phyloP scores from a whole-genome alignment of 176 grass and related monocot species.

The Pontederia paniculata region DNA sequence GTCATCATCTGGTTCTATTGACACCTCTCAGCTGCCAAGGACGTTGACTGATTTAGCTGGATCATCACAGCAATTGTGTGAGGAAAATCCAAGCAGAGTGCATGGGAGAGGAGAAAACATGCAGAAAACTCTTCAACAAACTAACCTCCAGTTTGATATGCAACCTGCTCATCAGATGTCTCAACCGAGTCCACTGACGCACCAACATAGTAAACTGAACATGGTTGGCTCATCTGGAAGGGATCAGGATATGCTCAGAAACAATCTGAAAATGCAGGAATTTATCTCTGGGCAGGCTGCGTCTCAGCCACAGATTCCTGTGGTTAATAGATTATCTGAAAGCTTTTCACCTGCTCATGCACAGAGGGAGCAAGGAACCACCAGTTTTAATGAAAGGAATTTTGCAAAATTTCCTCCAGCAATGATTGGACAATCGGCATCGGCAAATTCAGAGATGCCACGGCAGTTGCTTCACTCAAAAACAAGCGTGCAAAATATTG shows the following conservation, averaged over 20 bases:
- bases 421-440: constrained; percentile 23
- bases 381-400: constrained; percentile 35
- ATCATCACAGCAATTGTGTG: constrained; percentile 24
- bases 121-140: constrained; percentile 51
- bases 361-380: constrained; percentile 35
- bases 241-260: constrained; percentile 39
- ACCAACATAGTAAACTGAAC: constrained; percentile 45
- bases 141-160: constrained; percentile 55
- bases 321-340: constrained; percentile 31
- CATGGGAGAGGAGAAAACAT: constrained; percentile 17
- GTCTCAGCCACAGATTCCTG: constrained; percentile 15
- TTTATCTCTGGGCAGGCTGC: constrained; percentile 41
- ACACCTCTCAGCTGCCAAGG: constrained; percentile 31
- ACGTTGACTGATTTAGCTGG: constrained; percentile 1
- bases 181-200: constrained; percentile 34
- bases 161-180: constrained; percentile 47
- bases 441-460: constrained; percentile 31
- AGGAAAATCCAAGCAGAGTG: constrained; percentile 21
- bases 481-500: constrained; percentile 15
- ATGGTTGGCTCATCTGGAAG: constrained; percentile 31
- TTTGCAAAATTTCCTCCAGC: constrained; percentile 38
- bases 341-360: constrained; percentile 37
- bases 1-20: constrained; percentile 23
- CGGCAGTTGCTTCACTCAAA: constrained; percentile 36
- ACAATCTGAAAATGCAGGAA: constrained; percentile 58